Evolutionary conservation across 805 yeast species (phyloP), one percentile per base, ranked within the genome.

Genomic region (Pichia paraexigua): DNA sequence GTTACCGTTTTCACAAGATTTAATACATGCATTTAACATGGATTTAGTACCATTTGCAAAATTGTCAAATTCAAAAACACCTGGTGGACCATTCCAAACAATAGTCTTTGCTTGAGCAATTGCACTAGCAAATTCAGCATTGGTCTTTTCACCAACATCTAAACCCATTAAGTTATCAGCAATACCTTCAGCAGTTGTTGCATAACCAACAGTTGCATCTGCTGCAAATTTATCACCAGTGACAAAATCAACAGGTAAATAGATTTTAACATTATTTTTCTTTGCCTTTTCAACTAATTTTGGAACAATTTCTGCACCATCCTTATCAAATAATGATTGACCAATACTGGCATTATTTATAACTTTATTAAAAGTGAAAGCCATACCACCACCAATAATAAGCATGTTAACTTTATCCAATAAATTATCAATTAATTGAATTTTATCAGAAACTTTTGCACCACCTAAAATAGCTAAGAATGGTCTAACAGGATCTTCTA

Each of bases 31-130:
- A 58, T 83, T 95, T 65, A 92, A 83, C 74, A 92, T 74, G 55
- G 89, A 72, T 77, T 91, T 87, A 69, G 98, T 92, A 75, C 98
- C 98, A 55, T 73, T 73, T 62, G 97, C 85, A 70, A 94, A 94
- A 66, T 79, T 79, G 62, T 88, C 96, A 68, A 94, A 94, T 79
- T 94, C 99, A 71, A 94, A 94, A 64, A 94, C 99, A 80, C 99
- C 99, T 74, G 99, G 97, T 60, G 99, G 99, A 72, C 99, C 99
- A 79, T 94, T 94, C 99, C 99, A 94, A 70, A 94, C 94, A 66
- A 94, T 92, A 66, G 99, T 94, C 83, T 92, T 90, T 63, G 99
- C 95, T 74, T 85, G 79, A 60, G 86, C 85, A 63, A 94, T 88
- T 59, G 96, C 84, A 60, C 76, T 83, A 60, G 84, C 80, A 70